Conservation (phyloP, 352 stramenopile genomes). For the Elongisporangium senticosum region DNA sequence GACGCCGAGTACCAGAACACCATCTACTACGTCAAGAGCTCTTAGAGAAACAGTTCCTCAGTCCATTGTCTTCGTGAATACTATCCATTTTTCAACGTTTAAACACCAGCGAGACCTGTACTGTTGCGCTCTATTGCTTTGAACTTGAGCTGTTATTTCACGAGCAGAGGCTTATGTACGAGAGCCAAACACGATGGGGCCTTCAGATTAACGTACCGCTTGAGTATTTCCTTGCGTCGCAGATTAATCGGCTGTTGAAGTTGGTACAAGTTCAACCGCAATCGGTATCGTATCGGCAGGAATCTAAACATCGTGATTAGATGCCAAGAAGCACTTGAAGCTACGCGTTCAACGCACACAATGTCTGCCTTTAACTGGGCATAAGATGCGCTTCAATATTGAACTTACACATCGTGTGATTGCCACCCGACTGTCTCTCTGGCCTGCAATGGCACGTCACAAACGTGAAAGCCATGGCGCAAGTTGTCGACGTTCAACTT, state of each 20-base stretch:
- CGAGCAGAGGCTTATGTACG: too few species aligned
- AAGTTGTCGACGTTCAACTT: not conserved
- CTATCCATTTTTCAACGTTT: not conserved
- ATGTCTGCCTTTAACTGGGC: too few species aligned
- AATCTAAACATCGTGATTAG: not conserved
- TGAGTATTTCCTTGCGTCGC: too few species aligned
- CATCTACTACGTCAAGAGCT: slow-evolving; percentile 24
- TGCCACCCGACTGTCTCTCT: not conserved
- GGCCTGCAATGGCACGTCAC: not conserved
- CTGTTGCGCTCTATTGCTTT: too few species aligned
- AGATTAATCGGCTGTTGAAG: too few species aligned
- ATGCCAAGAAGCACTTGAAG: not conserved
- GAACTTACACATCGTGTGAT: not conserved
- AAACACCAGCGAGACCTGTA: not conserved
- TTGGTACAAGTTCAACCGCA: too few species aligned
- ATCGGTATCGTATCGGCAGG: too few species aligned
- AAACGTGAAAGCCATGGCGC: not conserved
- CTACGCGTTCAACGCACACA: too few species aligned
- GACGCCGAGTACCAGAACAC: slow-evolving; percentile 32
- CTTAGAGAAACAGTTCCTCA: not conserved
- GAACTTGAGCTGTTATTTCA: too few species aligned
- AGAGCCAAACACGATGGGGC: too few species aligned
- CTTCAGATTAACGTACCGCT: too few species aligned
- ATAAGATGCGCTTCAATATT: not conserved
- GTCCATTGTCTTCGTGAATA: not conserved